Conservation (phyloP, 768 basidiomycete genomes). For the Russula brevipes region DNA sequence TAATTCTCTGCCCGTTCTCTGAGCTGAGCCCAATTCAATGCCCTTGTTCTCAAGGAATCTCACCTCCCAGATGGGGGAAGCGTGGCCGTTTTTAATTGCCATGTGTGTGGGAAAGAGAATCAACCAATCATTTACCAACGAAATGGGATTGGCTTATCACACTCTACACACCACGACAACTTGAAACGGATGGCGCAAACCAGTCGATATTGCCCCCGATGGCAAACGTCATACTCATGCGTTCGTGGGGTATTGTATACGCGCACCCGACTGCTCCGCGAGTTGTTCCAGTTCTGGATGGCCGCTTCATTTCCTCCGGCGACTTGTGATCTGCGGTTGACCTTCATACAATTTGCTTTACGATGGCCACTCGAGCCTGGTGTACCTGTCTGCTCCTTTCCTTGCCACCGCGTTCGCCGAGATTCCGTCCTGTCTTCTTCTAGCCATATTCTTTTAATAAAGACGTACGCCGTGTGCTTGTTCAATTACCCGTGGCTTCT, state of each 20-base stretch:
- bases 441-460: conserved; percentile 17
- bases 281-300: conserved; percentile 12
- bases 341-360: not conserved
- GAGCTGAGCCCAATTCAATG: no score
- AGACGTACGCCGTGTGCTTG: not conserved
- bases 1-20: no score
- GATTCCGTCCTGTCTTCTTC: conserved; percentile 8
- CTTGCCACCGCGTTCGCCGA: not conserved
- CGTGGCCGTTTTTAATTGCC: no score
- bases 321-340: conserved; percentile 15
- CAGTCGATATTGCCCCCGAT: not conserved
- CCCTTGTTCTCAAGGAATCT: no score
- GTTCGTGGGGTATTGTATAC: not conserved
- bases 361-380: not conserved
- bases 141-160: no score
- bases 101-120: no score
- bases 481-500: conserved; percentile 2
- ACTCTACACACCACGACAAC: no score
- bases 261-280: conserved; percentile 8
- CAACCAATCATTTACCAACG: no score
- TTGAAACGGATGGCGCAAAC: no score
- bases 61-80: no score
- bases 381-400: not conserved
- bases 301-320: not conserved
- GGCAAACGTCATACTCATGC: not conserved